Percentiles rank a stretch among this genome's conserved stretches.
Conservation (phyloP, 1,284 basidiomycete genomes). For the Polyporus tsugae region DNA sequence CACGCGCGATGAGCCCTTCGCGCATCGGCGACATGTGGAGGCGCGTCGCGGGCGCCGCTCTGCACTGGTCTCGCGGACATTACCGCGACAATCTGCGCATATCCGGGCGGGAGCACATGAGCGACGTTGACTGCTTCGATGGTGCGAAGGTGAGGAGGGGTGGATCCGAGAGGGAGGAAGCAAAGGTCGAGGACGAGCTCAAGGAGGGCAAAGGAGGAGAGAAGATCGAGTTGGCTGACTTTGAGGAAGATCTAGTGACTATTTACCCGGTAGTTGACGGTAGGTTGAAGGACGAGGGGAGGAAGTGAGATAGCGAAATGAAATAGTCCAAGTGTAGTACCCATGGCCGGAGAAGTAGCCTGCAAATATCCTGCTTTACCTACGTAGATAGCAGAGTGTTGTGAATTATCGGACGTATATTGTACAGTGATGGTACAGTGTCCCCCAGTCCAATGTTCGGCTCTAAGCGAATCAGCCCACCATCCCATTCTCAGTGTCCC, state of each 20-base stretch:
- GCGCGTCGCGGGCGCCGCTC: constrained; percentile 51
- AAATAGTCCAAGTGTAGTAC: background rate
- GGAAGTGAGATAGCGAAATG: constrained; percentile 34
- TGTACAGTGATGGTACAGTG: constrained; percentile 9
- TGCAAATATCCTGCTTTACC: background rate
- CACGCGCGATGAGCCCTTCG: constrained; percentile 28
- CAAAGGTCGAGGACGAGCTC: constrained; percentile 40
- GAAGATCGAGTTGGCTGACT: constrained; percentile 19
- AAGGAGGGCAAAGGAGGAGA: constrained; percentile 9
- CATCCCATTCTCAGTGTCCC: background rate
- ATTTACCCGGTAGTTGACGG: constrained; percentile 79
- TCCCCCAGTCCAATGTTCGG: background rate
- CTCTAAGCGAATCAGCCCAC: background rate
- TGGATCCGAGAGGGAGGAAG: constrained; percentile 40
- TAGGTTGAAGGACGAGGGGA: constrained; percentile 70
- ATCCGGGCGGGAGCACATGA: constrained; percentile 80
- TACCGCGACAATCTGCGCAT: constrained; percentile 70
- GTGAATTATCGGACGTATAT: background rate
- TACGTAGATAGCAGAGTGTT: background rate
- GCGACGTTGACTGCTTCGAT: constrained; percentile 75
- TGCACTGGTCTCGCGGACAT: constrained; percentile 59
- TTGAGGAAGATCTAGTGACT: constrained; percentile 64
- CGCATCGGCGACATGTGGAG: constrained; percentile 56
- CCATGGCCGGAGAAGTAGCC: background rate
- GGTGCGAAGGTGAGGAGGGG: constrained; percentile 51